These are phyloP conservation scores for Colletotrichum sp. DNA, from an alignment of 2,329 filamentous ascomycete genomes.

Conservation along the genomic window DNA sequence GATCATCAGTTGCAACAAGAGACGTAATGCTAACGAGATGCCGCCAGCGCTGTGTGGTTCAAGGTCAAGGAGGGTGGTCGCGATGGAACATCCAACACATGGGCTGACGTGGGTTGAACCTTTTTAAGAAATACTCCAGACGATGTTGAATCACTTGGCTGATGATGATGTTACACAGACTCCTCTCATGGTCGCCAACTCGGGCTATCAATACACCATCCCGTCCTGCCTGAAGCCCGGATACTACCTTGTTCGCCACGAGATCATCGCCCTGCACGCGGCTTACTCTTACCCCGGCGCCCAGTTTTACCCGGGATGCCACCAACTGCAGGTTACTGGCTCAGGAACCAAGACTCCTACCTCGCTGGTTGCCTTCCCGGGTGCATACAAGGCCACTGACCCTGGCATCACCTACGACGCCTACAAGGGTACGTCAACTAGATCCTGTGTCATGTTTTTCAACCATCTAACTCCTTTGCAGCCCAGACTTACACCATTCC, in stretches of 20 bases:
- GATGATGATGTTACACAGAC: slow-evolving; percentile 27
- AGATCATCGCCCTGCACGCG: slow-evolving; percentile 60
- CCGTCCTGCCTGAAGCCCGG: slow-evolving; percentile 56
- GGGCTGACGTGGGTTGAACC: slow-evolving; percentile 42
- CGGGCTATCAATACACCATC: slow-evolving; percentile 55
- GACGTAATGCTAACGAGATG: slow-evolving; percentile 17
- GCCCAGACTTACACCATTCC: slow-evolving; percentile 47
- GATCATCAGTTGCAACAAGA: slow-evolving; percentile 24
- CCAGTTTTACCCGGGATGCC: slow-evolving; percentile 63
- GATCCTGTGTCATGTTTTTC: slow-evolving; percentile 44
- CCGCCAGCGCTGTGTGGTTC: slow-evolving; percentile 55
- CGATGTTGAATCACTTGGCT: not conserved
- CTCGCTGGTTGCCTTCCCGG: slow-evolving; percentile 55
- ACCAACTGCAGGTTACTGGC: slow-evolving; percentile 60
- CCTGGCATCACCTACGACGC: slow-evolving; percentile 57
- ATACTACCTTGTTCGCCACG: slow-evolving; percentile 64
- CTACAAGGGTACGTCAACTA: slow-evolving; percentile 45
- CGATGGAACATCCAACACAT: slow-evolving; percentile 53
- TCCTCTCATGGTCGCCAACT: slow-evolving; percentile 47
- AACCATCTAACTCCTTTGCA: slow-evolving; percentile 34
- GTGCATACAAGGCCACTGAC: slow-evolving; percentile 54
- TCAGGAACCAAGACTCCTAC: slow-evolving; percentile 46
- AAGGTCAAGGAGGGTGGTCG: slow-evolving; percentile 57
- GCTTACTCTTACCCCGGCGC: slow-evolving; percentile 54
- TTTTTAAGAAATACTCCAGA: not conserved